Evolutionary conservation across 306 rosid species (phyloP).

Genomic region (Inga leiocalycina): DNA sequence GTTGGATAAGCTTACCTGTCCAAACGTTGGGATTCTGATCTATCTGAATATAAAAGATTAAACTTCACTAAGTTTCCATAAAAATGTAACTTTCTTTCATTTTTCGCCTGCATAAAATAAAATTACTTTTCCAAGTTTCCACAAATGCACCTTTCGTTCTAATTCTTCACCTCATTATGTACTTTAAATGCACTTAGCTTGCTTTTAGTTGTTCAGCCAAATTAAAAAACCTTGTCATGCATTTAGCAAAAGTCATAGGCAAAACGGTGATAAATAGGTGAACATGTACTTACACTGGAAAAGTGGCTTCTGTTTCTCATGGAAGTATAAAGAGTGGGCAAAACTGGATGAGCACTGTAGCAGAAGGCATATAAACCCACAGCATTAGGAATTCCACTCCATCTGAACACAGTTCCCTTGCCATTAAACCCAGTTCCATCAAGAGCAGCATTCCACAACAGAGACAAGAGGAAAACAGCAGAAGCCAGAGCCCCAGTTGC

Average conservation of each 20-base stretch:
- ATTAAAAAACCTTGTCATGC: background rate
- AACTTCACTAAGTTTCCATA: background rate
- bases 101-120: background rate
- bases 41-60: background rate
- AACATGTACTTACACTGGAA: conserved; percentile 52
- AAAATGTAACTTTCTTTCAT: background rate
- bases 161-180: background rate
- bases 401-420: conserved; percentile 48
- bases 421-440: conserved; percentile 80
- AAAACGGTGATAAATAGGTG: background rate
- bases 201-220: background rate
- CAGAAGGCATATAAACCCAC: conserved; percentile 75
- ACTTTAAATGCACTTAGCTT: background rate
- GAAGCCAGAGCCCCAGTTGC: conserved; percentile 87
- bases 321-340: conserved; percentile 74
- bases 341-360: conserved; percentile 82
- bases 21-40: background rate
- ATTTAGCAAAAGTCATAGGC: background rate
- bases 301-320: conserved; percentile 74
- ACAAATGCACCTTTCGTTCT: background rate
- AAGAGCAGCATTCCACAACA: conserved; percentile 68
- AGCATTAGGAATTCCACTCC: conserved; percentile 69
- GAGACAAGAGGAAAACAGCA: conserved; percentile 52
- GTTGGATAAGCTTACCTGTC: background rate
- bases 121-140: too few relatives aligned